phyloP scores from a whole-genome alignment of 2,329 filamentous ascomycete species.

The Colletotrichum agaves region DNA sequence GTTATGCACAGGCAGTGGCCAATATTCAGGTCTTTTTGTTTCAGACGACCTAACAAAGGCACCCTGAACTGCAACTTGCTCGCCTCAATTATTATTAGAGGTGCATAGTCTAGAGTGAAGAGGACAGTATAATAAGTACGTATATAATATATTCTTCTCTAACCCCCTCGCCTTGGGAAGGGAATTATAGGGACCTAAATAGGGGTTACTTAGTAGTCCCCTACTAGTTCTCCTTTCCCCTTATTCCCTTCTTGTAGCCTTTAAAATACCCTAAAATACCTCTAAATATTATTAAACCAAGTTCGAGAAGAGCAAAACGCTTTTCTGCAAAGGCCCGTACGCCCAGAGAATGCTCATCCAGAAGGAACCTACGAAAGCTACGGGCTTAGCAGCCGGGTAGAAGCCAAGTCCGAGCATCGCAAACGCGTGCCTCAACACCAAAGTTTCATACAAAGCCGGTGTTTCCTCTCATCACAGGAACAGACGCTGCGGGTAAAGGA shows the following conservation, averaged over 20 bases:
- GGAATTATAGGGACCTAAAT: no score
- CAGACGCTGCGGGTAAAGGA: constrained; percentile 35
- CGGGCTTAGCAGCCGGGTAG: not conserved
- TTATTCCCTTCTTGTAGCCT: no score
- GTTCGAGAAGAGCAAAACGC: constrained; percentile 39
- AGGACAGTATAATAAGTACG: no score
- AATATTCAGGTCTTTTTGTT: not conserved
- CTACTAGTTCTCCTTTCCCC: no score
- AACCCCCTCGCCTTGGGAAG: no score
- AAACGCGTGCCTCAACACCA: constrained; percentile 36
- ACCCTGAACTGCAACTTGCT: not conserved
- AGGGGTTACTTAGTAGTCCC: no score
- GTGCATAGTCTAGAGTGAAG: no score
- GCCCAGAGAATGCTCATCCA: not conserved
- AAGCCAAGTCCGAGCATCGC: constrained; percentile 19
- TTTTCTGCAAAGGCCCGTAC: constrained; percentile 37
- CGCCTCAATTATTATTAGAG: not conserved
- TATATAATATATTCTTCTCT: no score
- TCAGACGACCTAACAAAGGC: not conserved
- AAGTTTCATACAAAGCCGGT: constrained; percentile 31
- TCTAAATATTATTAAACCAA: constrained; percentile 42
- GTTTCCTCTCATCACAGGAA: constrained; percentile 37
- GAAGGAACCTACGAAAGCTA: not conserved
- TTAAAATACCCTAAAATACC: no score
- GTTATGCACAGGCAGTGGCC: not conserved